Base-by-base conservation (phyloP, 177 flowering plant genomes). In the Vitis hybrid region DNA sequence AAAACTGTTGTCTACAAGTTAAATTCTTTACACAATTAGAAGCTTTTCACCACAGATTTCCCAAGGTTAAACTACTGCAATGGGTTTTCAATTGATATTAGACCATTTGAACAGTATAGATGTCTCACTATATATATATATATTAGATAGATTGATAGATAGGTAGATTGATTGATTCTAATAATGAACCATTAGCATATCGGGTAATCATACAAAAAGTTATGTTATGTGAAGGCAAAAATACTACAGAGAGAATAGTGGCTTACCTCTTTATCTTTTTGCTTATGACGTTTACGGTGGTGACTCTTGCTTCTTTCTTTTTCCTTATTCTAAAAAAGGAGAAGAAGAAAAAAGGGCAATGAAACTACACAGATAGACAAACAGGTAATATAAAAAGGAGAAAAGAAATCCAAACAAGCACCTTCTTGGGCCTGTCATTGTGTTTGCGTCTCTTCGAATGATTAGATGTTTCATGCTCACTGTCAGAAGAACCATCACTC, bases 241-340 rank as follows among this genome's bases (percentile, higher is more conserved):
- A n/a, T 57, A 9, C 14, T 3, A 60, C 15, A 69, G 19, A 24
- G 64, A 79, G 18, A 74, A 72, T 65, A 77, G 66, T 68, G 70
- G 68, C 79, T 76, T 88, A 94, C 98, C 98, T 91, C 95, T 84
- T 85, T 89, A 60, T 62, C 71, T 81, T 83, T 90, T 48, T 83
- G 81, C 79, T 87, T 91, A 15, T 79, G 86, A 14, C 77, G 89
- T 78, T 83, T 88, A 69, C 80, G 93, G 61, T 74, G 86, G 65
- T 74, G 91, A 70, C 76, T 79, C 85, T 89, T 94, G 73, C 82
- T 73, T 68, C 79, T 85, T n/a, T 87, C 93, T 81, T 85, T 92
- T 52, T 84, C 88, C 73, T 88, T 92, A 67, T 52, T 67, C 94
- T 92, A 71, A 21, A 70, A 75, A 13, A 32, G 21, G 64, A 11